Evolutionary conservation across 805 yeast species (phyloP).

Genomic region (Candida nonsorbophila): DNA sequence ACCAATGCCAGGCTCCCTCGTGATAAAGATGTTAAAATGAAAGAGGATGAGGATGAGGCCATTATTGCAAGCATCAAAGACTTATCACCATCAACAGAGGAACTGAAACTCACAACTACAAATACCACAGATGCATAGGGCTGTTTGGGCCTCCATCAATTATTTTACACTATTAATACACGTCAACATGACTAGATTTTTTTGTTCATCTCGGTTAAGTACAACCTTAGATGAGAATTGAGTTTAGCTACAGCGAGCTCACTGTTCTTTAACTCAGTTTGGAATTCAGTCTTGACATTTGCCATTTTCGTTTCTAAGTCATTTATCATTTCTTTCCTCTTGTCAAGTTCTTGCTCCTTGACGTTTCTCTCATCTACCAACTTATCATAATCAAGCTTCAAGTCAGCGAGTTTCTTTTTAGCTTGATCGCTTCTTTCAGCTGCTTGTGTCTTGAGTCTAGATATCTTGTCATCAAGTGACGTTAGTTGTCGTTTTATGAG

Average conservation of each 20-base stretch:
- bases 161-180: slow-evolving; percentile 4
- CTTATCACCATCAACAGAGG: background rate
- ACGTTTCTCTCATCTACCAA: slow-evolving; percentile 44
- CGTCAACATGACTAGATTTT: slow-evolving; percentile 10
- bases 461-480: slow-evolving; percentile 43
- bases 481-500: slow-evolving; percentile 48
- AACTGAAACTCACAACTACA: background rate
- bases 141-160: background rate
- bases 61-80: slow-evolving; percentile 1
- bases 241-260: slow-evolving; percentile 51
- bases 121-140: background rate
- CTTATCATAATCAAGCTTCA: slow-evolving; percentile 42
- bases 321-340: slow-evolving; percentile 43
- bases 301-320: slow-evolving; percentile 36
- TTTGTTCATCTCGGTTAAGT: slow-evolving; percentile 47
- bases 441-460: slow-evolving; percentile 38
- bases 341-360: slow-evolving; percentile 44
- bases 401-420: slow-evolving; percentile 36
- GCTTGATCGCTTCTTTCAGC: slow-evolving; percentile 39
- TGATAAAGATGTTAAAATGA: slow-evolving; percentile 13
- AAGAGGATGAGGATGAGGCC: slow-evolving; percentile 7
- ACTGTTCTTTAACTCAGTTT: slow-evolving; percentile 48
- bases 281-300: slow-evolving; percentile 38
- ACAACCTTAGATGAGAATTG: slow-evolving; percentile 49
- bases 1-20: slow-evolving; percentile 41